Base-by-base conservation (phyloP, 768 basidiomycete species). In the Tulasnella sp. region DNA sequence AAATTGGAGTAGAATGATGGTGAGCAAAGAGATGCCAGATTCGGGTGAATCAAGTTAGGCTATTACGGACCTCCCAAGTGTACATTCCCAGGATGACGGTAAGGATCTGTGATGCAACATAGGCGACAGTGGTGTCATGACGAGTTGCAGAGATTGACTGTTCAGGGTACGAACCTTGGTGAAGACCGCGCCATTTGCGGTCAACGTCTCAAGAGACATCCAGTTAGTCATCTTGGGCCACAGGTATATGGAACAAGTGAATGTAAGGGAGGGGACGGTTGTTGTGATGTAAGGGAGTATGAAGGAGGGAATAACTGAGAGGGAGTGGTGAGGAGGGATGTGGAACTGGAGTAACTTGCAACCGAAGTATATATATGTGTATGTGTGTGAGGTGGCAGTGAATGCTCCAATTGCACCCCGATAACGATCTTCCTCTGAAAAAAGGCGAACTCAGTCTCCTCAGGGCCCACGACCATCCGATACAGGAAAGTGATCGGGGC, bases 151-250 rank as follows among this genome's bases (percentile, higher is more conserved):
- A 3, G 12, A 1, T 34, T 11, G 8, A 38, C 38, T 12, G 12
- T 4, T 4, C 2, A 2, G 12, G 22, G 4, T 51, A 30, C 9
- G 12, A 24, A 27, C 54, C 54, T 59, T 59, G 25, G 45, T 59
- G 25, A 59, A 59, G 57, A 59, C 49, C 49, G 12, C 17, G 10
- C 24, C 27, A 15, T 49, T 29, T 19, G 24, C 45, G 21, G 49
- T n/a, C 2, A 59, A 2, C 30, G 34, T 41, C 49, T 48, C 30
- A 31, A 45, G 57, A 29, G 46, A 44, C 46, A 49, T 59, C 46
- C 49, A 59, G 29, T 59, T 49, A 34, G 49, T 46, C 57, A 59
- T 59, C 48, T 59, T 59, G 49, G 31, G 19, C 29, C 42, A 25
- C 24, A 38, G 24, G 31, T 43, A 11, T 43, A 10, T 11, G 19